These are phyloP conservation scores for Cicer bijugum DNA, from an alignment of 306 rosid species.

Conservation along the genomic window DNA sequence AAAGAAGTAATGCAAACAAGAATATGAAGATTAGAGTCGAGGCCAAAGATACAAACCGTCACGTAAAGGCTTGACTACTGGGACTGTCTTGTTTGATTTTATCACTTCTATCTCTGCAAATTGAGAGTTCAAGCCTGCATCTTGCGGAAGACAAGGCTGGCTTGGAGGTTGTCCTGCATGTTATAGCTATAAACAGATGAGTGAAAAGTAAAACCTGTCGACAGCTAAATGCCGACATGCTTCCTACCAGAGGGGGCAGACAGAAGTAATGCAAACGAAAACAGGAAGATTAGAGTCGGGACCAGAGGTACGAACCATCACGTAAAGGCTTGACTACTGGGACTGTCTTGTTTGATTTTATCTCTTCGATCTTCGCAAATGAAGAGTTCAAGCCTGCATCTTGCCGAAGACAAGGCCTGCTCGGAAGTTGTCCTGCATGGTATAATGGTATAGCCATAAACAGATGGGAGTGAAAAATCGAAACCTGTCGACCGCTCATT, in stretches of 20 bases:
- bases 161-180: constrained; percentile 54
- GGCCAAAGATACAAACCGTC: constrained; percentile 56
- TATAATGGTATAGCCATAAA: constrained; percentile 48
- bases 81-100: constrained; percentile 48
- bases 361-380: constrained; percentile 41
- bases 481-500: constrained; percentile 26
- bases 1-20: constrained; percentile 16
- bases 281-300: constrained; percentile 19
- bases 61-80: constrained; percentile 59
- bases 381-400: constrained; percentile 47
- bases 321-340: constrained; percentile 58
- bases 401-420: constrained; percentile 45
- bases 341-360: constrained; percentile 44
- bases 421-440: constrained; percentile 52
- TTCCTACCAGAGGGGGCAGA: constrained; percentile 4
- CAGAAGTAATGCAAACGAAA: constrained; percentile 16
- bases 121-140: constrained; percentile 47
- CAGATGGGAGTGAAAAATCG: constrained; percentile 33
- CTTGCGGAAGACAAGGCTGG: constrained; percentile 48
- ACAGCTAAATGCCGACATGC: background rate
- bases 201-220: constrained; percentile 26
- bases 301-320: constrained; percentile 55
- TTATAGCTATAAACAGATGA: constrained; percentile 46
- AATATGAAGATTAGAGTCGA: constrained; percentile 21
- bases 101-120: constrained; percentile 42